phyloP scores from a whole-genome alignment of 106 monocot species.

The Allium cepa region DNA sequence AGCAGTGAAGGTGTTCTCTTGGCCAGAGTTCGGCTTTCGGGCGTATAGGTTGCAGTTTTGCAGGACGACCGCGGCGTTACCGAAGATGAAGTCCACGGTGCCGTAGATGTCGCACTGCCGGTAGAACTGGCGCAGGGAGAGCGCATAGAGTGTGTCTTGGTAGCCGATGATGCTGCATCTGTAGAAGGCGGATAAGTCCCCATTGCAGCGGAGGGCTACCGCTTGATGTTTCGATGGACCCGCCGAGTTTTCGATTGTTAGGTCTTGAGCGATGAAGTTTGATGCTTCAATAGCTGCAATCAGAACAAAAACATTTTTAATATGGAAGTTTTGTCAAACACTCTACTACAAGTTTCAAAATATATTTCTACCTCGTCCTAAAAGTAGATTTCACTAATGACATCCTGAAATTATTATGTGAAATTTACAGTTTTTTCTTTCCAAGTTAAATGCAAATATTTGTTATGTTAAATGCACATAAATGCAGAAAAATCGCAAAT shows the following conservation, averaged over 20 bases:
- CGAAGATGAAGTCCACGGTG: slow-evolving; percentile 18
- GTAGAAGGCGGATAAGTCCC: slow-evolving; percentile 1
- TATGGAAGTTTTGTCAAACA: not conserved
- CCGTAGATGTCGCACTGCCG: slow-evolving; percentile 1
- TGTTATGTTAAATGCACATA: too few relatives aligned
- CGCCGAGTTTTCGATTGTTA: slow-evolving; percentile 48
- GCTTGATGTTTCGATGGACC: slow-evolving; percentile 68
- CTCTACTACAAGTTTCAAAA: too few relatives aligned
- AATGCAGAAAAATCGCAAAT: too few relatives aligned
- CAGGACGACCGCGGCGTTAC: slow-evolving; percentile 4
- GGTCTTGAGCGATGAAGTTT: not conserved
- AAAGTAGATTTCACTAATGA: not conserved
- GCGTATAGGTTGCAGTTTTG: slow-evolving; percentile 5
- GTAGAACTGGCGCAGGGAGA: slow-evolving; percentile 5
- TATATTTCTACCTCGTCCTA: not conserved
- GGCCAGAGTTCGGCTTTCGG: not conserved
- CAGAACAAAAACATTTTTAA: not conserved
- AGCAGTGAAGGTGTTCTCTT: slow-evolving; percentile 9
- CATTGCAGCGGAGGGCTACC: slow-evolving; percentile 43
- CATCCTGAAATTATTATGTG: not conserved
- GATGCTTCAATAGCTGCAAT: slow-evolving; percentile 2
- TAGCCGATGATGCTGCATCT: slow-evolving; percentile 5
- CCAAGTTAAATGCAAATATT: not conserved
- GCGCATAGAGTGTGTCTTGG: slow-evolving; percentile 13
- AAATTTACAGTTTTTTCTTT: too few relatives aligned